Conservation (phyloP, 345 rosid species). For the Lumnitzera littorea region DNA sequence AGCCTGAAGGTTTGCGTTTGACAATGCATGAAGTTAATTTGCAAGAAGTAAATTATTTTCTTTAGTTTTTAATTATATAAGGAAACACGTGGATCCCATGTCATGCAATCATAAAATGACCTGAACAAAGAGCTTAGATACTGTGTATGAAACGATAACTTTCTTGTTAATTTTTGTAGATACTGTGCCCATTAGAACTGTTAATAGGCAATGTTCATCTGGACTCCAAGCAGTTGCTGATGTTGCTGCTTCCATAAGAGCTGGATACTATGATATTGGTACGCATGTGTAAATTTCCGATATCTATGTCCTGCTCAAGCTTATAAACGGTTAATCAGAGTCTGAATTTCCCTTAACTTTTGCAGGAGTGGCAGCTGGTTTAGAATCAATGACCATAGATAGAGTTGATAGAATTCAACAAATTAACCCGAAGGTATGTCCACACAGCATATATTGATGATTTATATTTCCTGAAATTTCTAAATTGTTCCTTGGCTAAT, state of each 20-base stretch:
- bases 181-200: conserved; percentile 74
- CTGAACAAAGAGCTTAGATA: neutral
- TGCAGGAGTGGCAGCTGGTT: conserved; percentile 83
- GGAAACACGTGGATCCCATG: neutral
- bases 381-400: conserved; percentile 79
- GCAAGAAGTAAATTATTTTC: neutral
- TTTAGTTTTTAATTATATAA: neutral
- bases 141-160: neutral
- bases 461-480: neutral
- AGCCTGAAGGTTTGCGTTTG: too few relatives aligned
- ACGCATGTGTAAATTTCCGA: conserved; percentile 1
- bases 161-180: conserved; percentile 25
- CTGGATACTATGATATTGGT: conserved; percentile 87
- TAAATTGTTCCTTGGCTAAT: conserved; percentile 5
- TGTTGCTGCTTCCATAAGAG: conserved; percentile 80
- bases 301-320: neutral
- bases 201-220: conserved; percentile 93
- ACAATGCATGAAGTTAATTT: neutral
- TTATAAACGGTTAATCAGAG: conserved; percentile 1
- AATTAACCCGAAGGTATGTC: conserved; percentile 62
- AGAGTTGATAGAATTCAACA: conserved; percentile 9
- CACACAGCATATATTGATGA: neutral
- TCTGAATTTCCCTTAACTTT: conserved; percentile 10
- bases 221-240: conserved; percentile 93
- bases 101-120: neutral